Evolutionary conservation across 2,329 filamentous ascomycete genomes (phyloP).

Genomic region (Aureobasidium sp.): DNA sequence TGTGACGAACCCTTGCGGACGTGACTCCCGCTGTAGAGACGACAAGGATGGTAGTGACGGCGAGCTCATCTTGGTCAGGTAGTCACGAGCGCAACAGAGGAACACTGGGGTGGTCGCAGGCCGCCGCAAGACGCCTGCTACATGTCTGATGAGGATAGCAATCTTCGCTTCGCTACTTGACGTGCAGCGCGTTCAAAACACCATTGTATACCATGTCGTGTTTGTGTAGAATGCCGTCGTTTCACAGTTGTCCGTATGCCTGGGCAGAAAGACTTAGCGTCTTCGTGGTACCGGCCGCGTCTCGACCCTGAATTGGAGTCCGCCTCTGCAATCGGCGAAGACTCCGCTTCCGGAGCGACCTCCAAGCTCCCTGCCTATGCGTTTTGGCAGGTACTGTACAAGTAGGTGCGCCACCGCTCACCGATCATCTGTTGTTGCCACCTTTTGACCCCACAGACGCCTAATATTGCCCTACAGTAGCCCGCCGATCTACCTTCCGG

Average conservation of each 20-base stretch:
- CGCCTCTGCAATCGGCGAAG: not conserved
- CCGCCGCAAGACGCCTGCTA: constrained; percentile 9
- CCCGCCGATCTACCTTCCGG: not conserved
- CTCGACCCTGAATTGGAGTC: not conserved
- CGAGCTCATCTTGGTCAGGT: constrained; percentile 10
- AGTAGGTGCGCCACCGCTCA: not conserved
- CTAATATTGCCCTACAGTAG: not conserved
- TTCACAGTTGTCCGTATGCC: not conserved
- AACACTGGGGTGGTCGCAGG: not conserved
- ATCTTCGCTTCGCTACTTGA: not conserved
- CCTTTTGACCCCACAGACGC: not conserved
- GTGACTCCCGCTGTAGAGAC: not conserved
- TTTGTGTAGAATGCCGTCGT: not conserved
- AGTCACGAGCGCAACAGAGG: not conserved
- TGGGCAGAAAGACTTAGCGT: not conserved
- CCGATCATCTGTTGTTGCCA: not conserved
- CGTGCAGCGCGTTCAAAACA: not conserved
- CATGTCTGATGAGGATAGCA: not conserved
- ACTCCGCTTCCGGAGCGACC: not conserved
- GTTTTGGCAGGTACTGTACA: not conserved
- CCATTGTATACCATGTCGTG: not conserved
- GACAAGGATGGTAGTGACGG: constrained; percentile 1
- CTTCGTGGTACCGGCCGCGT: not conserved
- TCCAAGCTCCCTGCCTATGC: not conserved
- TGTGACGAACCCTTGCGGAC: constrained; percentile 1